These are phyloP conservation scores for Jatropha curcas DNA, from an alignment of 345 rosid species.

Conservation along the genomic window DNA sequence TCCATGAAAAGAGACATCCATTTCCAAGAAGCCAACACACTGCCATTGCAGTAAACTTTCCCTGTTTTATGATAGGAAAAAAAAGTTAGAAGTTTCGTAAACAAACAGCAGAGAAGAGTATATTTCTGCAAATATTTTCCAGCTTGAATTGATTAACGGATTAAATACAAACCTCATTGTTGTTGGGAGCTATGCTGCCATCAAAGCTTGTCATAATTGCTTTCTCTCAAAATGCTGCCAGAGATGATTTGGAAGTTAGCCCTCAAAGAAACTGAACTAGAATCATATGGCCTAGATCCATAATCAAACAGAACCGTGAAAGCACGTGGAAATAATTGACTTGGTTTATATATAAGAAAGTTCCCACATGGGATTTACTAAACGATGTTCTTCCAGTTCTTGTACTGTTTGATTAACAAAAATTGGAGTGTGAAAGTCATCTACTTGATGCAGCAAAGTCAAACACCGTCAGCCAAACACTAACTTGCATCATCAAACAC, in stretches of 20 bases:
- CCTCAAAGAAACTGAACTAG: not conserved
- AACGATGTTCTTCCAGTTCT: not conserved
- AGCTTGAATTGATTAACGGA: not conserved
- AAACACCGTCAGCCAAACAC: too few species aligned
- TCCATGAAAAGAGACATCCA: conserved; percentile 86
- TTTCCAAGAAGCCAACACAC: conserved; percentile 82
- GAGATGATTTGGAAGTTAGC: conserved; percentile 8
- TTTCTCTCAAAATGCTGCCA: conserved; percentile 15
- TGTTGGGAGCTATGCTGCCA: conserved; percentile 18
- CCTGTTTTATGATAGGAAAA: conserved; percentile 38
- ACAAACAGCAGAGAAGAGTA: not conserved
- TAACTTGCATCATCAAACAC: too few species aligned
- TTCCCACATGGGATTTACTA: not conserved
- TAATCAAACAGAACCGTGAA: not conserved
- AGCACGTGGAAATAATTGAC: not conserved
- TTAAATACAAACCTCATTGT: conserved; percentile 36
- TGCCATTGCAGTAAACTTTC: conserved; percentile 56
- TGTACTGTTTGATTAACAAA: not conserved
- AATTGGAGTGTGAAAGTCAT: not conserved
- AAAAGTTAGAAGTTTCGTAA: not conserved
- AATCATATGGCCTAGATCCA: not conserved
- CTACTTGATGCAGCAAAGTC: too few species aligned
- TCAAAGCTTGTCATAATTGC: conserved; percentile 27
- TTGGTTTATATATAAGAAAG: not conserved
- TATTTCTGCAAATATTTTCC: not conserved